Conservation (phyloP, 768 basidiomycete genomes). For the Leccinum subgranulosum region DNA sequence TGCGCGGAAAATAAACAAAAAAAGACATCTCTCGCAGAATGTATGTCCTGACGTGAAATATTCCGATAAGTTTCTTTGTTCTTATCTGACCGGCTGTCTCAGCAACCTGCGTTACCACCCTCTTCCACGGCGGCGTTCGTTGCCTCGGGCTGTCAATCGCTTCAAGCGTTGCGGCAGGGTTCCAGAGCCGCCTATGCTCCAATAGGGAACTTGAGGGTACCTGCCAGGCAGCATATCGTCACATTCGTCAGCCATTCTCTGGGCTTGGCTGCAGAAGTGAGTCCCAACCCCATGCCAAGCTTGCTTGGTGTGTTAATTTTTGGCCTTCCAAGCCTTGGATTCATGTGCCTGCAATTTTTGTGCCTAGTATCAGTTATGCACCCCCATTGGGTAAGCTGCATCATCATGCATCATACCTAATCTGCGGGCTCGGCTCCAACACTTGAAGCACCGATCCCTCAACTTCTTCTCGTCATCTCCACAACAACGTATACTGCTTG, state of each 20-base stretch:
- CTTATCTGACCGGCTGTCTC: background rate
- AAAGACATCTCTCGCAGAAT: background rate
- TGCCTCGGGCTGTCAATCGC: constrained; percentile 1
- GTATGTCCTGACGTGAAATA: background rate
- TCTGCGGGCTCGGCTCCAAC: background rate
- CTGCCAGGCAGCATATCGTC: background rate
- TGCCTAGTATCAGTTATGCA: background rate
- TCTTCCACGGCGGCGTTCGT: background rate
- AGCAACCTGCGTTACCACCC: background rate
- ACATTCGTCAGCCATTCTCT: background rate
- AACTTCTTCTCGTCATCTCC: background rate
- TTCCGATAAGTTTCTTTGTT: background rate
- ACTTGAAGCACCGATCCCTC: background rate
- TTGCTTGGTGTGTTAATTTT: background rate
- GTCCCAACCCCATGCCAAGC: background rate
- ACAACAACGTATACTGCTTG: background rate
- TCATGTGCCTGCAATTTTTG: background rate
- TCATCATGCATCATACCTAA: background rate
- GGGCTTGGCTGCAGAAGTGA: background rate
- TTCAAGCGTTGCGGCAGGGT: background rate
- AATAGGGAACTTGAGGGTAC: background rate
- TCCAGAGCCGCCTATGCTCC: constrained; percentile 9
- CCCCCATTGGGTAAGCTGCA: background rate
- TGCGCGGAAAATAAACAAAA: background rate
- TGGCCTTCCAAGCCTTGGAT: constrained; percentile 2